These are phyloP conservation scores for Meyerozyma smithsonii DNA, from an alignment of 1,139 yeast genomes.

Conservation along the genomic window DNA sequence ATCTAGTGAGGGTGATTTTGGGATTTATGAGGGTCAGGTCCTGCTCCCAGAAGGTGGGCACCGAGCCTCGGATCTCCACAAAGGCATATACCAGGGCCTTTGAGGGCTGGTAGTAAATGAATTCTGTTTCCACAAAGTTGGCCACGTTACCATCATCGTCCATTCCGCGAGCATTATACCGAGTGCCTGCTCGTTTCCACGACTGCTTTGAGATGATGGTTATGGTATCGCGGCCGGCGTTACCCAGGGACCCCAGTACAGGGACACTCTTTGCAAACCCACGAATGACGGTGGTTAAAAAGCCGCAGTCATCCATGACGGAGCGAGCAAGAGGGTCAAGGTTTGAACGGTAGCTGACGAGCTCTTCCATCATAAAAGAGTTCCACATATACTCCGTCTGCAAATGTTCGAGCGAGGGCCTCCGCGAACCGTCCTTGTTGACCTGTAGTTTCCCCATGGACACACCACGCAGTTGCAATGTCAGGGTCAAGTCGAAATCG, in stretches of 20 bases:
- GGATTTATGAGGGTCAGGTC: conserved; percentile 81
- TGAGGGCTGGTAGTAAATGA: conserved; percentile 40
- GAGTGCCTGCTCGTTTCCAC: conserved; percentile 94
- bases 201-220: conserved; percentile 89
- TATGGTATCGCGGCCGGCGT: conserved; percentile 40
- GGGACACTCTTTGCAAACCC: conserved; percentile 87
- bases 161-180: conserved; percentile 90
- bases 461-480: conserved; percentile 67
- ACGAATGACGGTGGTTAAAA: conserved; percentile 84
- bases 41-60: conserved; percentile 98
- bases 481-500: conserved; percentile 85
- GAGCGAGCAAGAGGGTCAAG: conserved; percentile 55
- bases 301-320: conserved; percentile 67
- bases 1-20: conserved; percentile 82
- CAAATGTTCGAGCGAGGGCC: conserved; percentile 40
- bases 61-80: conserved; percentile 88
- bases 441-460: conserved; percentile 28
- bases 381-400: conserved; percentile 97
- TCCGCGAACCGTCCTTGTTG: conserved; percentile 15
- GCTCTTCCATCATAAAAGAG: conserved; percentile 80
- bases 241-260: conserved; percentile 38
- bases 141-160: conserved; percentile 96
- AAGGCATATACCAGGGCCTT: conserved; percentile 59
- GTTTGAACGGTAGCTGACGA: conserved; percentile 68
- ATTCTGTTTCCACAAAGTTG: conserved; percentile 92